Evolutionary conservation across 805 yeast species (phyloP), one percentile per base, ranked within the genome.

Genomic region (Ogataea glucozyma): DNA sequence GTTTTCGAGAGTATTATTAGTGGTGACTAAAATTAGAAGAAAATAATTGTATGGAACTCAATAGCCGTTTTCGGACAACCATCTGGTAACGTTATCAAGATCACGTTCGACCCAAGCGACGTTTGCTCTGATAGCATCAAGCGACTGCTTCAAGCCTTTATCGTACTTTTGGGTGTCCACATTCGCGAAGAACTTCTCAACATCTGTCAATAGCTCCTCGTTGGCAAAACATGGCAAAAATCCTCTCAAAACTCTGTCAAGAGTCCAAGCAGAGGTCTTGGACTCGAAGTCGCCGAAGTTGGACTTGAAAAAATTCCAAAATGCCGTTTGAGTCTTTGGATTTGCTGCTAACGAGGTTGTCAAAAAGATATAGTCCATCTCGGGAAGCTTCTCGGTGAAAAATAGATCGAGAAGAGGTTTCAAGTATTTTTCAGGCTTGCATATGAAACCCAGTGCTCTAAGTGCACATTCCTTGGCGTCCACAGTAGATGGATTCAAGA

Each of bases 401-500:
- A 78, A 58, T 44, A 70, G 53, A 0, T 51, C 58, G n/a, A 79
- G 51, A 36, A 76, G 61, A 36, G 57, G 56, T n/a, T 61, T 52
- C 19, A 76, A 62, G 21, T 69, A 64, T 7, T 39, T 30, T 11
- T 60, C 64, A 8, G 57, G 52, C 22, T 69, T 66, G 26, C 64
- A 50, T 16, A 74, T 65, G 13, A 65, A 59, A 1, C 87, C 86
- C 34, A 82, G 60, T 0, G 86, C 75, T n/a, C 58, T 57, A 19
- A 81, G 63, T 0, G 84, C 80, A 38, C 75, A 66, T 60, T 82
- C 88, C 40, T 81, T 60, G 2, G 78, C 73, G 58, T 81, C 86
- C 40, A 79, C 70, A 5, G 84, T 63, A 2, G 73, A 55, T 8
- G 88, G 85, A 10, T 61, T 48, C 8, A 62, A 57, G 21, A 73